Evolutionary conservation across 1,139 yeast species (phyloP), one percentile per base, ranked within the genome.

Genomic region (Geotrichum bryndzae): DNA sequence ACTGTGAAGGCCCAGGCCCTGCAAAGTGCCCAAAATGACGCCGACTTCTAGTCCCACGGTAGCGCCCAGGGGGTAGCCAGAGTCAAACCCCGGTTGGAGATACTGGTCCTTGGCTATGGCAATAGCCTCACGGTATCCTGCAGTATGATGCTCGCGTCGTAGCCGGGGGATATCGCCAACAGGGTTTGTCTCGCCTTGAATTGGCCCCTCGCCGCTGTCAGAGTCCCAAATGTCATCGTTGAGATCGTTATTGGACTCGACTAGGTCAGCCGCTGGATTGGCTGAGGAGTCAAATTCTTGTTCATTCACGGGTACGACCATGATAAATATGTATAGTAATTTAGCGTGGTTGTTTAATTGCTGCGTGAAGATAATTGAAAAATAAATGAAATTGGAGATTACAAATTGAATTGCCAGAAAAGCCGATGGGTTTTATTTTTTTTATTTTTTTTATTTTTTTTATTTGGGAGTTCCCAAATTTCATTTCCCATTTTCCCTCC

Each of bases 111-210:
- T 87, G 2, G 90, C 83, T n/a, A 74, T 74, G 0, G 89, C 78
- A 6, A 91, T 73, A 0, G 98, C 98, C 65, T 88, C 97, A 2
- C 90, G 74, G 69, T 90, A 92, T 0, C 98, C 98, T 64, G 87
- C 87, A 66, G 89, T 89, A 27, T 80, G 80, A 70, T 92, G 97
- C n/a, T 80, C 80, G 54, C 95, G 76, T 65, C 83, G 73, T 3
- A 60, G 58, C 33, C 57, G 54, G 22, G 62, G 60, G 11, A 57
- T 27, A 29, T 57, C 60, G 27, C 59, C 58, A 10, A 41, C 51
- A 6, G 51, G 48, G 27, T 54, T 22, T n/a, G 48, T 8, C 22
- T 29, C n/a, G 22, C 13, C 18, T 41, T 8, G 56, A 29, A 15
- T 6, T n/a, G 48, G 18, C 15, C 29, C n/a, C 13, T 57, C 59